Percentiles rank a stretch among this genome's conserved stretches.
Evolutionary conservation across 306 rosid species (phyloP).

Genomic region (Mimosa pudica): DNA sequence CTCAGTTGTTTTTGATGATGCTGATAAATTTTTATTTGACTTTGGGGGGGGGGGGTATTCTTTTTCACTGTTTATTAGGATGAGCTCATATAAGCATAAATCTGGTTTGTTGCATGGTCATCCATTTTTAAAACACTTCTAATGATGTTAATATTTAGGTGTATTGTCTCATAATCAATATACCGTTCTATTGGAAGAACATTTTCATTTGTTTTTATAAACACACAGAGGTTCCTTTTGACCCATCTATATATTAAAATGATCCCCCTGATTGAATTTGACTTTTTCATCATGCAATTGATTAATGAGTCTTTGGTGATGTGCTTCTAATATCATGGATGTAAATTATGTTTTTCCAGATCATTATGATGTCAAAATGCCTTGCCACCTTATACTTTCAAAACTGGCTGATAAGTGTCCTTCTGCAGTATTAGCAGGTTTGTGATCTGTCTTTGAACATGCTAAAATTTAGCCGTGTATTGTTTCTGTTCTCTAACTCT

Average conservation of each 20-base stretch:
- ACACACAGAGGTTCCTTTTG: constrained; percentile 9
- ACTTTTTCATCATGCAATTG: background rate
- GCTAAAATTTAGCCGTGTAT: constrained; percentile 13
- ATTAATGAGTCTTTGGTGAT: background rate
- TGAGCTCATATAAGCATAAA: background rate
- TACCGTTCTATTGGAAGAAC: background rate
- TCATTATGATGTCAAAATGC: constrained; percentile 99
- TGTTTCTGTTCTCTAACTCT: constrained; percentile 26
- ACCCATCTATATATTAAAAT: background rate
- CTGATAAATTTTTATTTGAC: constrained; percentile 20
- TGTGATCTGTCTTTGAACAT: constrained; percentile 35
- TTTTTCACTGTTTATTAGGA: background rate
- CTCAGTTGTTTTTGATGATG: constrained; percentile 28
- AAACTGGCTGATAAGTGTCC: constrained; percentile 98
- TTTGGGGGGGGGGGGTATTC: background rate
- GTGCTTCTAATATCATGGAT: background rate
- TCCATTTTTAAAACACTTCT: background rate
- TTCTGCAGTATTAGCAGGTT: constrained; percentile 93
- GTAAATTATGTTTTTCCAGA: constrained; percentile 49
- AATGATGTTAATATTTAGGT: background rate
- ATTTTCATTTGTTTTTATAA: constrained; percentile 5
- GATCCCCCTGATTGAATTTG: background rate
- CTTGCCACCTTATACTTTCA: constrained; percentile 97
- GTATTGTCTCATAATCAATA: background rate
- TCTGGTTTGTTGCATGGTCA: background rate